Evolutionary conservation across 345 rosid species (phyloP).

Genomic region (Microthlaspi erraticum): DNA sequence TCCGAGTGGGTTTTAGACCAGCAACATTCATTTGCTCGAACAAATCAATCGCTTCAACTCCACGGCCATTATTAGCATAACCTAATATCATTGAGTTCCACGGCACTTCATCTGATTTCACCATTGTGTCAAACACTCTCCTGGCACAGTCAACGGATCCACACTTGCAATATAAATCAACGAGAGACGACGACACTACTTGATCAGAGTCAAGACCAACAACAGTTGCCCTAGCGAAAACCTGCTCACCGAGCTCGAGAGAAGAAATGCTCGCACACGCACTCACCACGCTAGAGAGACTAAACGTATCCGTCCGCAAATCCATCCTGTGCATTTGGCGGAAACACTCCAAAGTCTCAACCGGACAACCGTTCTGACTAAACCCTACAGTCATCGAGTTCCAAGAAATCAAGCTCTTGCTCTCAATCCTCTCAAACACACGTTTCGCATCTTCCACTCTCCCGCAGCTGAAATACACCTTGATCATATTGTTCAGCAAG

Average conservation of each 20-base stretch:
- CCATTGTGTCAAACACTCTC: slow-evolving; percentile 63
- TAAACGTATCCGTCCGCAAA: slow-evolving; percentile 65
- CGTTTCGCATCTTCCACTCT: slow-evolving; percentile 72
- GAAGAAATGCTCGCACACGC: slow-evolving; percentile 72
- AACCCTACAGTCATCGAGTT: slow-evolving; percentile 83
- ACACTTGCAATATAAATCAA: slow-evolving; percentile 81
- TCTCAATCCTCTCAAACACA: slow-evolving; percentile 58
- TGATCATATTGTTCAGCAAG: slow-evolving; percentile 82
- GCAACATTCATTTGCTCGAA: slow-evolving; percentile 71
- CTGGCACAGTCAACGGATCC: slow-evolving; percentile 55
- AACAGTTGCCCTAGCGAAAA: slow-evolving; percentile 61
- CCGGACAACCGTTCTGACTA: slow-evolving; percentile 70
- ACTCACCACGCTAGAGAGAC: slow-evolving; percentile 70
- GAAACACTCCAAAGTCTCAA: slow-evolving; percentile 70
- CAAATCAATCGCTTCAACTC: slow-evolving; percentile 61
- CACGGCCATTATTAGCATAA: slow-evolving; percentile 82
- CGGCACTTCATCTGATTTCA: slow-evolving; percentile 62
- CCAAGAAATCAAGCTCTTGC: slow-evolving; percentile 82
- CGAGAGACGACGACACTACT: slow-evolving; percentile 69
- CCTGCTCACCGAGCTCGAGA: slow-evolving; percentile 77
- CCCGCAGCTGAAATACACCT: slow-evolving; percentile 69
- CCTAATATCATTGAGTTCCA: slow-evolving; percentile 94
- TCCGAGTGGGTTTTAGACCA: slow-evolving; percentile 55
- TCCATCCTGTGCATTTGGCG: slow-evolving; percentile 62
- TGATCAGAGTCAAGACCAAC: slow-evolving; percentile 72